Evolutionary conservation across 352 stramenopile genomes (phyloP).

Genomic region (Pythium brachiatum): DNA sequence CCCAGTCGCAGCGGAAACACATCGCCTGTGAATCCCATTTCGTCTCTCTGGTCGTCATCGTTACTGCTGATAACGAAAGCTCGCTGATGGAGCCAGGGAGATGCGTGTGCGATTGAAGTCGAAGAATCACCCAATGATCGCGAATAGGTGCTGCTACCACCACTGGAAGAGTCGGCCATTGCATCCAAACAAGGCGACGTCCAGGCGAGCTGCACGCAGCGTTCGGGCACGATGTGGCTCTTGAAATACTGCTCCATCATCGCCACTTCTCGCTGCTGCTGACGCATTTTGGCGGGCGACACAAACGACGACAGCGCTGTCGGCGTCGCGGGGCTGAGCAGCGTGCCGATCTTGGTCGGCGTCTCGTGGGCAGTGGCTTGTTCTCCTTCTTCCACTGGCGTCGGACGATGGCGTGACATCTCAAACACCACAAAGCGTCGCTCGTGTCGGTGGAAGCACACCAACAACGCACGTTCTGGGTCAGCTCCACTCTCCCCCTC

Average conservation of each 20-base stretch:
- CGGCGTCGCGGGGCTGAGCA: not conserved
- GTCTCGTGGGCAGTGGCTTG: not conserved
- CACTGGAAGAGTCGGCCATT: not conserved
- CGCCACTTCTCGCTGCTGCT: slow-evolving; percentile 23
- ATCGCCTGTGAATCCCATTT: not conserved
- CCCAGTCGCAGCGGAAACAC: slow-evolving; percentile 4
- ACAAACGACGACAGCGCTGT: slow-evolving; percentile 12
- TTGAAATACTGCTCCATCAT: slow-evolving; percentile 24
- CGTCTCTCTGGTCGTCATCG: not conserved
- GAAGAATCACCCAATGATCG: too few relatives aligned
- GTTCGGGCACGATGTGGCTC: slow-evolving; percentile 24
- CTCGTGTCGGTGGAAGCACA: slow-evolving; percentile 49
- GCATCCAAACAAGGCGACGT: slow-evolving; percentile 21
- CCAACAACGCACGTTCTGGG: slow-evolving; percentile 29
- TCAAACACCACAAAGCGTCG: slow-evolving; percentile 53
- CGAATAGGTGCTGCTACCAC: not conserved
- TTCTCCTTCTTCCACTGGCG: not conserved
- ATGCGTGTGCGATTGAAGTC: too few relatives aligned
- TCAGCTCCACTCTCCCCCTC: not conserved
- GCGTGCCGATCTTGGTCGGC: not conserved
- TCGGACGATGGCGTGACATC: slow-evolving; percentile 22
- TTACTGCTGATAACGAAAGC: slow-evolving; percentile 8
- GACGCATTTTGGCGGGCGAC: slow-evolving; percentile 23
- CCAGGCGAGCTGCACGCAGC: slow-evolving; percentile 20
- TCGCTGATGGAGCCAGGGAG: slow-evolving; percentile 6